phyloP scores from a whole-genome alignment of 2,329 filamentous ascomycete genomes.

The Colletotrichum destructivum region DNA sequence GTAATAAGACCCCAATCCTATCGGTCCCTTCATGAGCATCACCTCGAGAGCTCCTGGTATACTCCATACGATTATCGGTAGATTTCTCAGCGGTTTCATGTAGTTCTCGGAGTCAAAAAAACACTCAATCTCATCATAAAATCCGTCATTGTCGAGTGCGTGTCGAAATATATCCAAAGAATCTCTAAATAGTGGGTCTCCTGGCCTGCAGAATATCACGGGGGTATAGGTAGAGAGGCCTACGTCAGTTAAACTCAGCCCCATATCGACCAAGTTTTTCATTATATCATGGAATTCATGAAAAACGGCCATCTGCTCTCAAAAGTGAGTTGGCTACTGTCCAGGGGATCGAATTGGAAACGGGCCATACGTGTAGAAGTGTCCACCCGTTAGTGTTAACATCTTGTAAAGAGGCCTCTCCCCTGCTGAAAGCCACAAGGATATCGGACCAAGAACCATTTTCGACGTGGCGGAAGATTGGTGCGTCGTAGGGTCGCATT shows the following conservation, averaged over 20 bases:
- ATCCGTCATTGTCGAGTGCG: background rate
- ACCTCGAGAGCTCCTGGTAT: background rate
- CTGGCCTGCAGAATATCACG: rapidly evolving
- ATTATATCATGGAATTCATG: rapidly evolving
- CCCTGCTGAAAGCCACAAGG: background rate
- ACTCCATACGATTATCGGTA: background rate
- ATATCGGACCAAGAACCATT: rapidly evolving
- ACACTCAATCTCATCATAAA: background rate
- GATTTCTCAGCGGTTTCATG: no score
- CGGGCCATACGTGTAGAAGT: slow-evolving; percentile 8
- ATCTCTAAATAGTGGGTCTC: rapidly evolving
- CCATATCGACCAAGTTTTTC: background rate
- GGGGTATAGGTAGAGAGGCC: rapidly evolving
- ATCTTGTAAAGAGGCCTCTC: background rate
- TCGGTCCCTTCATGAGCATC: background rate
- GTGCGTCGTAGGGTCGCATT: rapidly evolving
- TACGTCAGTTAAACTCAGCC: background rate
- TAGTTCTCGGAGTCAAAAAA: background rate
- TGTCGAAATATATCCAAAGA: background rate
- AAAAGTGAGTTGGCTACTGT: no score
- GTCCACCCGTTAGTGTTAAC: rapidly evolving
- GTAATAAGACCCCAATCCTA: background rate
- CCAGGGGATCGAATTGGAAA: no score
- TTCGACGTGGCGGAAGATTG: rapidly evolving
- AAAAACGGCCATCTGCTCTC: background rate